phyloP scores from a whole-genome alignment of 352 stramenopile species.

The Phytophthora aleatoria region DNA sequence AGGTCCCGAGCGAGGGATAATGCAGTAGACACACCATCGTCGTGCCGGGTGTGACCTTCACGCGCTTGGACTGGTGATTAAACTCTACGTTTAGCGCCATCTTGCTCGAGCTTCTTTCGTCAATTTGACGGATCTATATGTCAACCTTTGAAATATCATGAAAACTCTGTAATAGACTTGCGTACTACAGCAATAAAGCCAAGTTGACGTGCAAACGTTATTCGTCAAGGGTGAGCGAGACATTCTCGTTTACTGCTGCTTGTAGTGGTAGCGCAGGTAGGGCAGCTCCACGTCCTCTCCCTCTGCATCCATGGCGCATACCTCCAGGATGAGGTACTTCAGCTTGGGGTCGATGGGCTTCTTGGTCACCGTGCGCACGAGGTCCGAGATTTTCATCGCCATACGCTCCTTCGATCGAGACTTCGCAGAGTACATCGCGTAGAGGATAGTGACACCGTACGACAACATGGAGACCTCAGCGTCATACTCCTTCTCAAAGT shows the following conservation, averaged over 20 bases:
- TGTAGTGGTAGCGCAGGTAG: constrained; percentile 93
- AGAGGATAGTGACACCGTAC: constrained; percentile 93
- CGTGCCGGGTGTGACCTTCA: constrained; percentile 73
- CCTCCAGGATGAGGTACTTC: constrained; percentile 96
- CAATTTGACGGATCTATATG: not conserved
- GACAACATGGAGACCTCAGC: constrained; percentile 98
- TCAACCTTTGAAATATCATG: constrained; percentile 10
- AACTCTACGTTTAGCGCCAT: constrained; percentile 86
- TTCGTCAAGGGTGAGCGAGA: not conserved
- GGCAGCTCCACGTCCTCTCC: constrained; percentile 96
- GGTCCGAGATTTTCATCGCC: constrained; percentile 96
- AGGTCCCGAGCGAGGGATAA: not conserved
- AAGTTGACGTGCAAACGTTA: constrained; percentile 12
- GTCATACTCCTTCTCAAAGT: constrained; percentile 96
- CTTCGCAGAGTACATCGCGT: constrained; percentile 90
- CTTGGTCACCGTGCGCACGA: constrained; percentile 96
- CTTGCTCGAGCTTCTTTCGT: not conserved
- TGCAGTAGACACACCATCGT: constrained; percentile 57
- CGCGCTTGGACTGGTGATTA: constrained; percentile 71
- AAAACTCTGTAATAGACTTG: constrained; percentile 7
- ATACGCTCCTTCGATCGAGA: constrained; percentile 93
- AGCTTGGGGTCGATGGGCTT: constrained; percentile 94
- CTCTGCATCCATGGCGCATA: constrained; percentile 96
- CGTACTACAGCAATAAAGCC: not conserved
- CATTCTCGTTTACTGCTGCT: constrained; percentile 34